These are phyloP conservation scores for Neurospora sp. DNA, from an alignment of 495 filamentous ascomycete species.

Conservation along the genomic window DNA sequence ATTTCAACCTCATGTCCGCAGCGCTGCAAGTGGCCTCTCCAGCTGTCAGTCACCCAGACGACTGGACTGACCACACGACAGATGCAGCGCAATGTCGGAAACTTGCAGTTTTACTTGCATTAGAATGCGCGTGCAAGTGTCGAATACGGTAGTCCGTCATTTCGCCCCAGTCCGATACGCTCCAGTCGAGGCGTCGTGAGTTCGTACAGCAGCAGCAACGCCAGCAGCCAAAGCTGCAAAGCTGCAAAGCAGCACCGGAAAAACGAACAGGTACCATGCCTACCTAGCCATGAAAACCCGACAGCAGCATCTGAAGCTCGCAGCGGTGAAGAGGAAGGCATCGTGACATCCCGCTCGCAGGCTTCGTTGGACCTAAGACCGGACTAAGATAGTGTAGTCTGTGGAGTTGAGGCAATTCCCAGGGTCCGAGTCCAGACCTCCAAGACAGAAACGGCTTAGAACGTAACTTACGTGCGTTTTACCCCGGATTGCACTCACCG, in stretches of 20 bases:
- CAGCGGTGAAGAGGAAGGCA: neutral
- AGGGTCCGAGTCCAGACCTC: neutral
- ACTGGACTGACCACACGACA: neutral
- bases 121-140: neutral
- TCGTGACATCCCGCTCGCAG: neutral
- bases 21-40: neutral
- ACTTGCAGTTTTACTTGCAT: neutral
- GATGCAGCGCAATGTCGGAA: neutral
- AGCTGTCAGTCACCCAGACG: neutral
- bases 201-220: neutral
- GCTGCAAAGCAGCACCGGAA: neutral
- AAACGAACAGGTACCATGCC: neutral
- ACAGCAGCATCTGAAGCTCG: neutral
- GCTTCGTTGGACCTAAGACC: neutral
- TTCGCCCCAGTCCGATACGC: neutral
- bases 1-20: neutral
- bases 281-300: neutral
- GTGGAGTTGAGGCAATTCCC: neutral
- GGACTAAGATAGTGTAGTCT: neutral
- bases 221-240: neutral
- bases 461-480: neutral
- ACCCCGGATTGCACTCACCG: neutral
- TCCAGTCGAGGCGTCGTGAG: neutral
- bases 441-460: neutral
- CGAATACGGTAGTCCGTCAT: neutral